These are phyloP conservation scores for Penicillium goetzii DNA, from an alignment of 495 filamentous ascomycete species.

Conservation along the genomic window DNA sequence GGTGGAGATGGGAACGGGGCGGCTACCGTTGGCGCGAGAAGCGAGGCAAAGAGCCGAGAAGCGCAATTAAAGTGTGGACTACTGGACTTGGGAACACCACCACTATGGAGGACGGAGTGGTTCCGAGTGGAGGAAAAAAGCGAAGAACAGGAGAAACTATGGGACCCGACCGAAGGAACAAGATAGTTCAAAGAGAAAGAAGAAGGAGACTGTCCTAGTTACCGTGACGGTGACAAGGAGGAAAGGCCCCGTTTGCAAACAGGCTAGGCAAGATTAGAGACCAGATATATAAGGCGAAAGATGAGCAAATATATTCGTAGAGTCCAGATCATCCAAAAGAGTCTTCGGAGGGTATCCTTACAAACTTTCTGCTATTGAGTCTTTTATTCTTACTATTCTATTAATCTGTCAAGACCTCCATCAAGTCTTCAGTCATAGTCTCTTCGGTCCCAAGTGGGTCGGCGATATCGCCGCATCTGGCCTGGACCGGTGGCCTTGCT, in stretches of 20 bases:
- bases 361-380: too few relatives aligned
- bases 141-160: background rate
- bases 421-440: too few relatives aligned
- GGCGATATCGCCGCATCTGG: slow-evolving; percentile 4
- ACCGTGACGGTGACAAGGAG: background rate
- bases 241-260: slow-evolving; percentile 10
- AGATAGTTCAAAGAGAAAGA: background rate
- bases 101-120: background rate
- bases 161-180: background rate
- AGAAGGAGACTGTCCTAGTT: background rate
- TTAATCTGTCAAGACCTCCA: background rate
- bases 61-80: slow-evolving; percentile 28
- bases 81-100: background rate
- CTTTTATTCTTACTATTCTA: background rate
- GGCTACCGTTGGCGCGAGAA: slow-evolving; percentile 45
- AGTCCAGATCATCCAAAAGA: background rate
- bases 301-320: background rate
- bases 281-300: background rate
- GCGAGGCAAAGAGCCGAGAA: slow-evolving; percentile 44
- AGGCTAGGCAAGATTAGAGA: background rate
- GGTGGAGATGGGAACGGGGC: slow-evolving; percentile 30
- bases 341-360: background rate
- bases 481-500: slow-evolving; percentile 1
- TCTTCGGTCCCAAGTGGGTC: background rate
- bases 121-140: background rate